Percentiles rank a stretch among this genome's conserved stretches.
Conservation (phyloP, 768 basidiomycete species). For the Rhodocollybia butyracea region DNA sequence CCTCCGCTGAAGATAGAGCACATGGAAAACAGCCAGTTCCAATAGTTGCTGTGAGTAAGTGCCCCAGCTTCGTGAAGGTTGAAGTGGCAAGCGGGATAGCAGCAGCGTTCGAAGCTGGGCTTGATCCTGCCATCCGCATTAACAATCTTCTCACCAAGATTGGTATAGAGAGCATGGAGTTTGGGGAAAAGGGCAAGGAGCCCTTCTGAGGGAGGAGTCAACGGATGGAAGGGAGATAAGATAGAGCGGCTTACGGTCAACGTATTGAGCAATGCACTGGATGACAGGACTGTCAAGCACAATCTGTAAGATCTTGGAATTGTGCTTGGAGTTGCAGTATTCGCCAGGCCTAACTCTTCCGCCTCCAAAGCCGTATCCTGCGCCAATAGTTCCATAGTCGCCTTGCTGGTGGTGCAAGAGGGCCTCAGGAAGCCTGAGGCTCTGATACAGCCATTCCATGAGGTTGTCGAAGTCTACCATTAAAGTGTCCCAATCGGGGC, state of each 20-base stretch:
- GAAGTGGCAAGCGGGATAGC: background rate
- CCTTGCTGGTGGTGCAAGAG: no score
- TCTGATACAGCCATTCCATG: no score
- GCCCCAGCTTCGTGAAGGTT: background rate
- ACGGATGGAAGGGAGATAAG: background rate
- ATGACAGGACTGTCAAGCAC: background rate
- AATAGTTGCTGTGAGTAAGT: background rate
- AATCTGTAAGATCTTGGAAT: background rate
- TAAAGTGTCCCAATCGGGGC: no score
- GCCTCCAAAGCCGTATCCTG: no score
- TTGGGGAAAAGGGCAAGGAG: background rate
- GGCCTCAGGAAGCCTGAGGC: no score
- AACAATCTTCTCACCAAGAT: no score
- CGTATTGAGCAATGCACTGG: background rate
- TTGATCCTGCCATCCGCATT: background rate
- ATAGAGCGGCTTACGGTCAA: background rate
- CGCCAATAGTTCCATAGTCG: no score
- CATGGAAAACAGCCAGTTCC: background rate
- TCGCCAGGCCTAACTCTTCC: no score
- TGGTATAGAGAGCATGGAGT: background rate
- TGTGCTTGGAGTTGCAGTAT: no score
- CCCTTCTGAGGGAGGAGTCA: background rate
- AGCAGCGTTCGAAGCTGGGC: background rate
- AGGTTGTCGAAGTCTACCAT: no score
- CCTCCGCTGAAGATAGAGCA: background rate